Evolutionary conservation across 2,329 filamentous ascomycete genomes (phyloP).

Genomic region (Talaromyces albobiverticillius): DNA sequence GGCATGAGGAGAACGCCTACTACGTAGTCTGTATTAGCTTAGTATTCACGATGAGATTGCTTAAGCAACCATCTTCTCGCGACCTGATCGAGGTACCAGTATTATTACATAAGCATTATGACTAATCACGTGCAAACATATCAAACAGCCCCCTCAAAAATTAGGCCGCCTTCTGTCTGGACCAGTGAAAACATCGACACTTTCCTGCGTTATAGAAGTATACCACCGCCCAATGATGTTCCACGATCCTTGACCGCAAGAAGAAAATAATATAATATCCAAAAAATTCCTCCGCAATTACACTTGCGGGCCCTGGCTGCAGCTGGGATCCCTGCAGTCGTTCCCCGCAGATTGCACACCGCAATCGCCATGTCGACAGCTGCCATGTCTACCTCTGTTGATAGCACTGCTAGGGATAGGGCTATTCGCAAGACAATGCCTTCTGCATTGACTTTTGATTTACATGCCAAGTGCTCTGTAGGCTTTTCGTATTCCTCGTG

Average conservation of each 20-base stretch:
- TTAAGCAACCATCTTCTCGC: too few relatives aligned
- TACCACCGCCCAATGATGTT: neutral
- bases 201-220: too few relatives aligned
- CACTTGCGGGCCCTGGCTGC: neutral
- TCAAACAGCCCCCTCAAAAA: slow-evolving; percentile 15
- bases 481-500: slow-evolving; percentile 26
- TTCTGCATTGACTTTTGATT: slow-evolving; percentile 73
- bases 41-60: too few relatives aligned
- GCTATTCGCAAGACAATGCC: slow-evolving; percentile 33
- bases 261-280: neutral
- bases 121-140: slow-evolving; percentile 11
- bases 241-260: neutral
- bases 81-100: too few relatives aligned
- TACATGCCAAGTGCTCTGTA: slow-evolving; percentile 77
- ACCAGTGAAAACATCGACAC: too few relatives aligned
- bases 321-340: slow-evolving; percentile 2
- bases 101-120: slow-evolving; percentile 11
- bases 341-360: slow-evolving; percentile 17
- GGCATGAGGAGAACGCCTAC: neutral
- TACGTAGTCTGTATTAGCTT: too few relatives aligned
- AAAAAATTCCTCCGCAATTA: neutral
- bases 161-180: too few relatives aligned
- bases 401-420: neutral
- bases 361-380: slow-evolving; percentile 32
- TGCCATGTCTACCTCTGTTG: slow-evolving; percentile 5